phyloP scores from a whole-genome alignment of 257 asterid species.

The Solanum verrucosum region DNA sequence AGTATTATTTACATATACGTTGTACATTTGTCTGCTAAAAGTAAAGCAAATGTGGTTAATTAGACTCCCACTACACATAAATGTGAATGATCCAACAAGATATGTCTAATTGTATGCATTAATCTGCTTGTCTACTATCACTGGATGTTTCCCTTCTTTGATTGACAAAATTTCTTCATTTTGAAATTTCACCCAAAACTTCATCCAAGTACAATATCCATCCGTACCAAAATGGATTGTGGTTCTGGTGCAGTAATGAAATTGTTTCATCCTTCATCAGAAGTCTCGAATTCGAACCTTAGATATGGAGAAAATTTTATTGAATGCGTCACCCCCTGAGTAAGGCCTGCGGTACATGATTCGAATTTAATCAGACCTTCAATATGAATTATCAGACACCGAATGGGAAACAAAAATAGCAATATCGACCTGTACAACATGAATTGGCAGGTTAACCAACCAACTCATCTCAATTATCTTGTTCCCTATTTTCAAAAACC shows the following conservation, averaged over 20 bases:
- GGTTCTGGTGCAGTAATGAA: no score
- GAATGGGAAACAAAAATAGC: neutral
- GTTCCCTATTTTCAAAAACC: neutral
- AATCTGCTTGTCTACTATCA: neutral
- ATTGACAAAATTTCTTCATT: neutral
- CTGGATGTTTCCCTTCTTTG: neutral
- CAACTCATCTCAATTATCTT: neutral
- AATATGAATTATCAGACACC: no score
- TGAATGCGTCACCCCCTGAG: neutral
- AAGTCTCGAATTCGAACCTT: no score
- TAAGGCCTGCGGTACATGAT: neutral
- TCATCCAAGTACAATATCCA: neutral
- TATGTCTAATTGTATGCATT: neutral
- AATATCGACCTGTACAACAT: neutral
- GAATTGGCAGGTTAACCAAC: neutral
- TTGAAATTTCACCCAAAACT: neutral
- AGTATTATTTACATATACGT: neutral
- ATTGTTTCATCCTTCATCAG: no score
- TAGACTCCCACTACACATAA: neutral
- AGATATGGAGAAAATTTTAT: no score
- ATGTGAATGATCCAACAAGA: neutral
- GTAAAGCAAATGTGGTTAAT: neutral
- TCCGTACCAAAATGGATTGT: neutral
- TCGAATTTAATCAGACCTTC: no score
- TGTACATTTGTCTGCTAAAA: neutral